Conservation (phyloP, 805 yeast species). For the Metschnikowia gruessii region DNA sequence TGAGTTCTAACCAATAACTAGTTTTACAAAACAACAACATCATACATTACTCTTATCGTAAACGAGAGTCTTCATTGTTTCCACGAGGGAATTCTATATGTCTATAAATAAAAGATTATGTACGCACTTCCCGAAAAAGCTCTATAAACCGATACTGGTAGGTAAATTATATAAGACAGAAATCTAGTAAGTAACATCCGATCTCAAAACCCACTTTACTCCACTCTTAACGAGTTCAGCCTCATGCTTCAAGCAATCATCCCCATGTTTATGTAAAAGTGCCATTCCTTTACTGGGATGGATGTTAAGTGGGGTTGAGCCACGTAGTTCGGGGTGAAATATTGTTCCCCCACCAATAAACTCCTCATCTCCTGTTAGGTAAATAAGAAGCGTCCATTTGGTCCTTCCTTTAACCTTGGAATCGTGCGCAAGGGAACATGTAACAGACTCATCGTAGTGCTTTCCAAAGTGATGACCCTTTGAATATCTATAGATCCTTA, state of each 20-base stretch:
- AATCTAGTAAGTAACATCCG: constrained; percentile 43
- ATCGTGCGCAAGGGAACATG: constrained; percentile 26
- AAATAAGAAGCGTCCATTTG: constrained; percentile 58
- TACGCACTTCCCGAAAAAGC: too few species aligned
- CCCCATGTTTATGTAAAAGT: constrained; percentile 62
- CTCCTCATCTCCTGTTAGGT: constrained; percentile 55
- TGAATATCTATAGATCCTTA: constrained; percentile 53
- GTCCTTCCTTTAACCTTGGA: constrained; percentile 39
- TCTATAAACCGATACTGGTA: too few species aligned
- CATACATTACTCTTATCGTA: too few species aligned
- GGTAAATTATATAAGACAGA: too few species aligned
- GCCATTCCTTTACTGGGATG: constrained; percentile 56
- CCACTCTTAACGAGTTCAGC: constrained; percentile 51
- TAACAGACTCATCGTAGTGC: constrained; percentile 60
- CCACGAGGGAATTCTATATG: too few species aligned
- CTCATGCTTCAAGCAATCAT: constrained; percentile 60
- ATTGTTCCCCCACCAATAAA: constrained; percentile 60
- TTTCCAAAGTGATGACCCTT: constrained; percentile 58
- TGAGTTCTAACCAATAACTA: too few species aligned
- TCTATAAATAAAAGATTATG: too few species aligned
- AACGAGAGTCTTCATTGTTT: too few species aligned
- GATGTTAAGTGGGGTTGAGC: constrained; percentile 30
- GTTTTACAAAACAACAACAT: too few species aligned
- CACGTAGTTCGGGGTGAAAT: constrained; percentile 38
- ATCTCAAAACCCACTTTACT: constrained; percentile 60